Conservation (phyloP, 2,329 filamentous ascomycete species). For the Whalleya microplaca region DNA sequence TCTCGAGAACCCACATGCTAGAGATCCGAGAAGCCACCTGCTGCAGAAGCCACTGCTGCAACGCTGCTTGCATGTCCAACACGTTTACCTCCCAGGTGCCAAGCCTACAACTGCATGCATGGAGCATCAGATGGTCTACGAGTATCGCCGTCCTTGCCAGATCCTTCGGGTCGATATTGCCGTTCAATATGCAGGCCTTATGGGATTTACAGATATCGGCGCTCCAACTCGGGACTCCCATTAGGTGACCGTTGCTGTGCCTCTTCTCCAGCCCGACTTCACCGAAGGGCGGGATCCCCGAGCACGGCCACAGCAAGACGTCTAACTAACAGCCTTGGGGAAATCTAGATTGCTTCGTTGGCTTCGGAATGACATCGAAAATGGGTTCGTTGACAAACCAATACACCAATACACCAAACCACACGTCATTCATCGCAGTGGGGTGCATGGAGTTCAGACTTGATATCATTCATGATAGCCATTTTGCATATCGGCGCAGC, state of each 20-base stretch:
- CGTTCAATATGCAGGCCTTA: conserved; percentile 13
- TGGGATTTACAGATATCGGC: conserved; percentile 5
- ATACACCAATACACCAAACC: neutral
- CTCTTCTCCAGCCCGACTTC: conserved; percentile 13
- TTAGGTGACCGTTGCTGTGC: conserved; percentile 10
- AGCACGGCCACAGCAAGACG: neutral
- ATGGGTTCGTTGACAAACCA: neutral
- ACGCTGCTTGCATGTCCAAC: neutral
- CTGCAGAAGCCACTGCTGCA: neutral
- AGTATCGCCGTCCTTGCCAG: neutral
- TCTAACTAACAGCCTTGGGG: neutral
- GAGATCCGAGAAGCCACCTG: neutral
- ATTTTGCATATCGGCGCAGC: conserved; percentile 23
- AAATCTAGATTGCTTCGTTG: conserved; percentile 5
- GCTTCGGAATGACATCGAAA: neutral
- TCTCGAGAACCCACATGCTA: neutral
- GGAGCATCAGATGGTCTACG: neutral
- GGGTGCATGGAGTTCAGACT: conserved; percentile 13
- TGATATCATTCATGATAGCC: conserved; percentile 12
- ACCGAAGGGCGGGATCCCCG: conserved; percentile 17
- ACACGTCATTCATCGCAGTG: conserved; percentile 10
- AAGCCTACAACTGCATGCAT: neutral
- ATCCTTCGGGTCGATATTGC: conserved; percentile 3
- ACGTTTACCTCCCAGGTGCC: neutral
- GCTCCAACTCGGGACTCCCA: conserved; percentile 8